phyloP scores from a whole-genome alignment of 2,329 filamentous ascomycete genomes.

The Reticulascus tulasneorum region DNA sequence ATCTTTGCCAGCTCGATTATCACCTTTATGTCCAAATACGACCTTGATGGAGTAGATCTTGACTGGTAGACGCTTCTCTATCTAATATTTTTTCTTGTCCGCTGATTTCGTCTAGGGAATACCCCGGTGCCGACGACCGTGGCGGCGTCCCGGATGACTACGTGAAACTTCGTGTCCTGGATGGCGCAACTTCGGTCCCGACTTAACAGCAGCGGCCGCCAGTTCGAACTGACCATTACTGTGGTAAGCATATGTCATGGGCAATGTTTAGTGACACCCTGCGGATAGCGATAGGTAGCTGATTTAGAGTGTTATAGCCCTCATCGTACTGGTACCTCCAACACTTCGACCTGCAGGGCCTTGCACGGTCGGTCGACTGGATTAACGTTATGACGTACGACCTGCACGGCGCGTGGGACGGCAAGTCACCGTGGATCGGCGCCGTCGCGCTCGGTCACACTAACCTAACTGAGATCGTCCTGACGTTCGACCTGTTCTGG shows the following conservation, averaged over 20 bases:
- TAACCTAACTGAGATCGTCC: conserved; percentile 35
- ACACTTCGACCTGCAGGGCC: no score
- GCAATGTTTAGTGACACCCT: no score
- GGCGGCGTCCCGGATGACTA: conserved; percentile 17
- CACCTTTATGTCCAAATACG: conserved; percentile 17
- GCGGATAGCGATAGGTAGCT: conserved; percentile 3
- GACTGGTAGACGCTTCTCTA: conserved; percentile 12
- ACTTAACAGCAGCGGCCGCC: no score
- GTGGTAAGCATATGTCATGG: no score
- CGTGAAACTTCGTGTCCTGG: no score
- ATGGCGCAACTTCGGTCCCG: conserved; percentile 18
- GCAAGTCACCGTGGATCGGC: conserved; percentile 19
- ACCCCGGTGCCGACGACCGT: conserved; percentile 20
- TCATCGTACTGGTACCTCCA: conserved; percentile 21
- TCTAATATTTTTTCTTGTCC: background rate
- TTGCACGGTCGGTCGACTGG: no score
- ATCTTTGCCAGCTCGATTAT: no score
- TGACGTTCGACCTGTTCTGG: conserved; percentile 36
- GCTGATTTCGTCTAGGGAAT: conserved; percentile 6
- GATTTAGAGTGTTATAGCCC: conserved; percentile 16
- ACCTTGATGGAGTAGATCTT: conserved; percentile 22
- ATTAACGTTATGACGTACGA: conserved; percentile 35
- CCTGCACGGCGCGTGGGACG: conserved; percentile 34
- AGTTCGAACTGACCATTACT: no score
- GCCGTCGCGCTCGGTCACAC: conserved; percentile 30